Base-by-base conservation (phyloP, 2,329 filamentous ascomycete species). In the Penicillium sp. region DNA sequence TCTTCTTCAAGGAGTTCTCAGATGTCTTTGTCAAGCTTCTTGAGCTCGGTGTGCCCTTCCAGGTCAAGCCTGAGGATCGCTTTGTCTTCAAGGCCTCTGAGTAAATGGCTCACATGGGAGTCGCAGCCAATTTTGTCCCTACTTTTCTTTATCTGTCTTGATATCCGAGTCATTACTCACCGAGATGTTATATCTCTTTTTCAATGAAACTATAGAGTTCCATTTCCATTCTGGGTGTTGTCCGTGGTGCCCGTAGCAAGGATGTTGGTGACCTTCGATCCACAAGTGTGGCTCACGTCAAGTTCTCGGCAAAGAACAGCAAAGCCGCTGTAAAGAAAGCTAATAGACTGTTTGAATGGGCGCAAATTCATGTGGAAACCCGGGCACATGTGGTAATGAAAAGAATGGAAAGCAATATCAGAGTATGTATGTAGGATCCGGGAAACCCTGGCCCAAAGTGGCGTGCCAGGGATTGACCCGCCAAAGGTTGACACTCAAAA, bases 1-100 rank as follows among this genome's bases (percentile, higher is more conserved):
- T 81, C 48, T 99, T 97, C 85, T 97, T 97, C 85, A 88, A 88
- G 76, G 93, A 97, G 74, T 99, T 97, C 75, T 81, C 87, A 11
- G 83, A 86, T 38, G 92, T 88, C 48, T 81, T 93, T 54, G 77
- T 84, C 66, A 93, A 88, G 81, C 84, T 99, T 46, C 93, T 97
- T 65, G 93, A 97, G 83, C 86, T 97, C 13, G 93, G 93, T 67
- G 93, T 97, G 56, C 92, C 93, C 34, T 97, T 97, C 74, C 75
- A 85, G 66, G 83, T 84, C 73, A 82, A 83, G 65, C 81, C 87
- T 73, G 81, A 81, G 69, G 74, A 77, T 44, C 73, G 77, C 61
- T 88, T 81, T 75, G 80, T 77, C 63, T 85, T 93, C 79, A 91
- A 91, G 84, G 71, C 79, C 55, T 72, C 69, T 46, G 67, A 75